These are phyloP conservation scores for Borovskyia barvae DNA, from an alignment of 208 protist genomes.

Conservation along the genomic window DNA sequence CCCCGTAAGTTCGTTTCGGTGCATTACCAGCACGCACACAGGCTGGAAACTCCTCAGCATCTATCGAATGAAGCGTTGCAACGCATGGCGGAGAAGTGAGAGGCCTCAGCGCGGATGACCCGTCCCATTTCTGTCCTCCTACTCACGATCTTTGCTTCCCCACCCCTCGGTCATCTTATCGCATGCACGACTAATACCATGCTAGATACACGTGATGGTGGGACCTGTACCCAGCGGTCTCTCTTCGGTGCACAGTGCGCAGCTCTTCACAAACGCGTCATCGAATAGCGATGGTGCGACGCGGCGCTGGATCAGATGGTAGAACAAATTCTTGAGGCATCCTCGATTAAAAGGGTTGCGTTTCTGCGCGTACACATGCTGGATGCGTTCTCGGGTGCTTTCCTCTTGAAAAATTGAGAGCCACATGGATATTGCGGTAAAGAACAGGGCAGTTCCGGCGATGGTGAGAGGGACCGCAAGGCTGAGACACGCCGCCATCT, in stretches of 20 bases:
- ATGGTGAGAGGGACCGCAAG: conserved; percentile 13
- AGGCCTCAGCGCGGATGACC: no score
- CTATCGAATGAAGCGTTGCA: no score
- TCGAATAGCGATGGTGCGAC: conserved; percentile 52
- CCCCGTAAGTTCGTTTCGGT: no score
- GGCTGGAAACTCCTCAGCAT: no score
- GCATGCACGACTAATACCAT: no score
- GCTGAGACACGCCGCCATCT: conserved; percentile 9
- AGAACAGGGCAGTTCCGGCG: conserved; percentile 18
- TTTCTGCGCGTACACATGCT: conserved; percentile 60
- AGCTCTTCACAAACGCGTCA: conserved; percentile 72
- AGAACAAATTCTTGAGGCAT: conserved; percentile 47
- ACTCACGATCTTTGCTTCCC: no score
- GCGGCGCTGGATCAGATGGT: conserved; percentile 38
- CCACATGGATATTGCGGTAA: conserved; percentile 38
- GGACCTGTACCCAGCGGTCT: conserved; percentile 29
- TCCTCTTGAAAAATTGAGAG: conserved; percentile 22
- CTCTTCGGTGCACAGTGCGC: conserved; percentile 34
- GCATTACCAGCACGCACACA: no score
- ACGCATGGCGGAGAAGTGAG: no score
- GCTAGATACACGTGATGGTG: conserved; percentile 30
- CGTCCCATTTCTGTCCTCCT: no score
- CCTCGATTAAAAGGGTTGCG: conserved; percentile 69
- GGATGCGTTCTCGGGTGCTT: conserved; percentile 79
- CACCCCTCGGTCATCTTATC: no score